Evolutionary conservation across 2,329 filamentous ascomycete species (phyloP).

Genomic region (Chaetothyriales sp.): DNA sequence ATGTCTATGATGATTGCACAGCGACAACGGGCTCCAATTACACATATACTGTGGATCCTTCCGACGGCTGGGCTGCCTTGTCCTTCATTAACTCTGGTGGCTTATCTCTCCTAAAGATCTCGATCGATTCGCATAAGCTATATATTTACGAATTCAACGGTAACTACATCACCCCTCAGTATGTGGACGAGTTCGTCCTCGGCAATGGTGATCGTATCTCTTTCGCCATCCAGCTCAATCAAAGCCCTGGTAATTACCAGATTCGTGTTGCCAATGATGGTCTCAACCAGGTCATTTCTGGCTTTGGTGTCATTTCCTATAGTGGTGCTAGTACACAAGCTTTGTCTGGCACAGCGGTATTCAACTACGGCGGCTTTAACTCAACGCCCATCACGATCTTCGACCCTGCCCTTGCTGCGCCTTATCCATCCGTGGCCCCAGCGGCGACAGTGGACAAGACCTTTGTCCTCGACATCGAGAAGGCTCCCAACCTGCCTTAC

Average conservation of each 20-base stretch:
- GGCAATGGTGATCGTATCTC: constrained; percentile 29
- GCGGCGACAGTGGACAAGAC: constrained; percentile 33
- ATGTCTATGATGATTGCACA: constrained; percentile 28
- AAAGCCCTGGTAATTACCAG: constrained; percentile 26
- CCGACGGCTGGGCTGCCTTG: constrained; percentile 24
- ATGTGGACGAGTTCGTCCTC: constrained; percentile 23
- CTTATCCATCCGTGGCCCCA: constrained; percentile 37
- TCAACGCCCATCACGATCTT: constrained; percentile 31
- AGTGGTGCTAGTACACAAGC: constrained; percentile 14
- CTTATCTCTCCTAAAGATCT: constrained; percentile 23
- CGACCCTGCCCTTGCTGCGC: constrained; percentile 29
- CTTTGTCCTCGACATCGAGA: constrained; percentile 25
- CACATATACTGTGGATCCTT: constrained; percentile 24
- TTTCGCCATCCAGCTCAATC: constrained; percentile 30
- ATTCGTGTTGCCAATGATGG: constrained; percentile 38
- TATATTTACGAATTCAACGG: constrained; percentile 34
- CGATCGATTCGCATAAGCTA: constrained; percentile 33
- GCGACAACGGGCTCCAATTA: constrained; percentile 12
- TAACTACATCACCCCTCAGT: constrained; percentile 28
- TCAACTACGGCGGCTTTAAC: constrained; percentile 38
- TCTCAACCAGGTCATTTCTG: constrained; percentile 42
- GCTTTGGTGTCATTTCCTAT: constrained; percentile 38
- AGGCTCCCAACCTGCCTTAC: constrained; percentile 19
- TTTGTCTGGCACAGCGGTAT: constrained; percentile 28
- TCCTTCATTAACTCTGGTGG: constrained; percentile 27